Conservation (phyloP, 2,329 filamentous ascomycete species). For the Allantophomopsis lycopodina region DNA sequence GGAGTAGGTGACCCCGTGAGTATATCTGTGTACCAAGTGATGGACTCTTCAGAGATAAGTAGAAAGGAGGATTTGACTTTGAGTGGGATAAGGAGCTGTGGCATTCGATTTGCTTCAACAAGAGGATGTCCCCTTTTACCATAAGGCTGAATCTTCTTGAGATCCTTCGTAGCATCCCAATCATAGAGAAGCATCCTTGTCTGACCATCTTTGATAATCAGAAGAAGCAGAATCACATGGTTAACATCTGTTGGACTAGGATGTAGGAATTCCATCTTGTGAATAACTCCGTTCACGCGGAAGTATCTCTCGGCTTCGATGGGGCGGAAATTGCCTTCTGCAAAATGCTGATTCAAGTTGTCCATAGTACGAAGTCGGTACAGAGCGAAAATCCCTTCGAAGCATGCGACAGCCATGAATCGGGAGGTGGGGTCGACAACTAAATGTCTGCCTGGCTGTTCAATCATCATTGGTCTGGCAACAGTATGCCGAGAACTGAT, state of each 20-base stretch:
- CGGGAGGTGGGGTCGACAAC: conserved; percentile 66
- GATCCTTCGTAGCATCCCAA: conserved; percentile 38
- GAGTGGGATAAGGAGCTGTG: conserved; percentile 58
- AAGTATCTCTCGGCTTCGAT: conserved; percentile 29
- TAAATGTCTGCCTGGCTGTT: conserved; percentile 45
- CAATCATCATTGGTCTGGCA: conserved; percentile 34
- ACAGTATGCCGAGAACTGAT: conserved; percentile 42
- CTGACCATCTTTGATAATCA: conserved; percentile 32
- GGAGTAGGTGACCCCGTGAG: conserved; percentile 35
- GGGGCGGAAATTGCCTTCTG: conserved; percentile 34
- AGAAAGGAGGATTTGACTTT: conserved; percentile 59
- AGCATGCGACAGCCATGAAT: conserved; percentile 55
- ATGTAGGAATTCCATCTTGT: conserved; percentile 77
- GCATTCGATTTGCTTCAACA: conserved; percentile 39
- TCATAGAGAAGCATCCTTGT: conserved; percentile 44
- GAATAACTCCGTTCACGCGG: conserved; percentile 55
- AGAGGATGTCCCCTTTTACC: conserved; percentile 36
- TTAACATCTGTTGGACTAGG: conserved; percentile 51
- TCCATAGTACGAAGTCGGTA: conserved; percentile 51
- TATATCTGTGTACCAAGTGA: conserved; percentile 41
- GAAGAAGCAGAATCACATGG: conserved; percentile 64
- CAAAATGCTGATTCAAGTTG: conserved; percentile 35
- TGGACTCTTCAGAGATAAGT: conserved; percentile 44
- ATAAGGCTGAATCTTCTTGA: conserved; percentile 28
- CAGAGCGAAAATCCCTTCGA: conserved; percentile 56